Evolutionary conservation across 106 monocot species (phyloP).

Genomic region (Dioscorea alata): DNA sequence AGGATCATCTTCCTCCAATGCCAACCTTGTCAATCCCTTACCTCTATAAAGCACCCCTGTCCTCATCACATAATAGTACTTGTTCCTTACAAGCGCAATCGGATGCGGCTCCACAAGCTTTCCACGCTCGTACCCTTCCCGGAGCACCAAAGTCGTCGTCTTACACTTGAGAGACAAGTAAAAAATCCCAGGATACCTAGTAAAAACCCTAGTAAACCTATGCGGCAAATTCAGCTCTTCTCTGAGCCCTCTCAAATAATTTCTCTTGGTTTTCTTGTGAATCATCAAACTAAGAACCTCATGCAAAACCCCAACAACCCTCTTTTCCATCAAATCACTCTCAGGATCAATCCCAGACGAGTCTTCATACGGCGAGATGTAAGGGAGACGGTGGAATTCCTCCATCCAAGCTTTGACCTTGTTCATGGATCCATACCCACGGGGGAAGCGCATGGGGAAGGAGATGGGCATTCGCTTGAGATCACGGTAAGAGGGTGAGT

Average conservation of each 20-base stretch:
- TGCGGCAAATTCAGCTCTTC: constrained; percentile 75
- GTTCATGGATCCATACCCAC: constrained; percentile 62
- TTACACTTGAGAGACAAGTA: constrained; percentile 94
- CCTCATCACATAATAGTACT: constrained; percentile 81
- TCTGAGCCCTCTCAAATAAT: constrained; percentile 68
- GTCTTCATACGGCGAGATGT: constrained; percentile 90
- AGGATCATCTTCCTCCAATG: constrained; percentile 40
- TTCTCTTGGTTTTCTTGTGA: constrained; percentile 88
- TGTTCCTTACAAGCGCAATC: constrained; percentile 57
- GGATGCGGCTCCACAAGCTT: constrained; percentile 79
- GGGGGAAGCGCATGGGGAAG: constrained; percentile 69
- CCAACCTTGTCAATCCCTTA: constrained; percentile 48
- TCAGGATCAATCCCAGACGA: constrained; percentile 64
- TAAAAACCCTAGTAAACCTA: constrained; percentile 82
- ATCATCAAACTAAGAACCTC: constrained; percentile 81
- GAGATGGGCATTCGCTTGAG: constrained; percentile 28
- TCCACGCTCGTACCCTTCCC: constrained; percentile 84
- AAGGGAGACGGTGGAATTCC: constrained; percentile 76
- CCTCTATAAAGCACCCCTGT: constrained; percentile 74
- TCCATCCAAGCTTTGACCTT: constrained; percentile 95
- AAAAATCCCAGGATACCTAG: constrained; percentile 90
- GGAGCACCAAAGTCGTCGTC: constrained; percentile 83
- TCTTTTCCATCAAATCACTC: constrained; percentile 91
- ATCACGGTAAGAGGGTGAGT: constrained; percentile 29
- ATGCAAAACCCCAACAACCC: constrained; percentile 74